Evolutionary conservation across 75 land plant genomes (phyloP), one percentile per base, ranked within the genome.

Genomic region (Sequoia sempervirens): DNA sequence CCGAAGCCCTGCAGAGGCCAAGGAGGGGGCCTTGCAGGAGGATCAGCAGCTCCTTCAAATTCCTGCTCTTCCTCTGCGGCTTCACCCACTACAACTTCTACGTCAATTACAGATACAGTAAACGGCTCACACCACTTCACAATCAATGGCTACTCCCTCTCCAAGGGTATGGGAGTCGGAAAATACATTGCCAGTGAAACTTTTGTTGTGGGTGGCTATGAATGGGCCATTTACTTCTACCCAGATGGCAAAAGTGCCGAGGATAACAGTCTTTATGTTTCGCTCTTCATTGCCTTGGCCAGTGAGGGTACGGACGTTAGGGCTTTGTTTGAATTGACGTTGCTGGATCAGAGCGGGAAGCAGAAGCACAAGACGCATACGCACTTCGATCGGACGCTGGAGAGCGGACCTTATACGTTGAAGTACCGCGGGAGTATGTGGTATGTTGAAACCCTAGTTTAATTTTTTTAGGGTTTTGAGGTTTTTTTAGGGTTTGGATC

Each of bases 71-170:
- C 73, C 2, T 74, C 88, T 5, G 45, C 82, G n/a, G 36, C 84
- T 8, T 75, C 85, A 6, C 37, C 82, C 69, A 14, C 61, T 18
- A 86, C 92, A 26, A 75, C 87, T 14, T 91, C 92, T 36, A 87
- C 87, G 4, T 87, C 91, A 37, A 66, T 93, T 37, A 92, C 97
- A 28, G 89, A 93, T 13, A 95, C 97, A 5, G 91, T 93, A 23
- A 93, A 92, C 82, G 97, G 97, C 5, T 92, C 97, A n/a, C 97
- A 95, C 80, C 92, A 93, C 40, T 93, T 95, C 80, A 88, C 87
- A 80, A 92, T 95, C 78, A 90, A 89, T 73, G 97, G 97, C 11
- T 95, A 95, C 72, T 91, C 94, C 43, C 84, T 95, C 83, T 89
- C 93, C 61, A 95, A 95, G 85, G 96, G 96, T 46, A 84, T 90